Percentiles rank a stretch among this genome's conserved stretches.
phyloP scores from a whole-genome alignment of 106 monocot species.

The Allium cepa region DNA sequence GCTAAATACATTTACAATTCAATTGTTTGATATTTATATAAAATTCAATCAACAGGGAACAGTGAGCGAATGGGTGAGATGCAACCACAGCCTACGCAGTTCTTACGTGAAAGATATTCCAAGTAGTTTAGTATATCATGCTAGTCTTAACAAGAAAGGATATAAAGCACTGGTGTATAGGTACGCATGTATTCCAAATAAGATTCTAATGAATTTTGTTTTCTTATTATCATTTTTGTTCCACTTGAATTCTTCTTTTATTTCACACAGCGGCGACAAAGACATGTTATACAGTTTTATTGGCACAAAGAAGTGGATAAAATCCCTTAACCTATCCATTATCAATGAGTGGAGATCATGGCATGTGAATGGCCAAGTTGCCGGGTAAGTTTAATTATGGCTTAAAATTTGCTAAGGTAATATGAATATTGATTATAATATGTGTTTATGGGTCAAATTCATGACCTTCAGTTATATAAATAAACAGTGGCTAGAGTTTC shows the following conservation, averaged over 20 bases:
- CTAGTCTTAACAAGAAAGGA: constrained; percentile 24
- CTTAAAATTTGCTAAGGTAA: too few relatives aligned
- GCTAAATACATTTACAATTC: background rate
- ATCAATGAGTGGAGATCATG: constrained; percentile 41
- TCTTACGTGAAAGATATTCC: background rate
- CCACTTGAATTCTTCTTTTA: background rate
- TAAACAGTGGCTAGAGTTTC: too few relatives aligned
- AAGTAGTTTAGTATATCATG: constrained; percentile 18
- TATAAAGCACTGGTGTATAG: constrained; percentile 50
- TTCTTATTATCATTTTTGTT: background rate
- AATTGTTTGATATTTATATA: background rate
- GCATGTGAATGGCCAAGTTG: constrained; percentile 12
- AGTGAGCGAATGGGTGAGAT: constrained; percentile 11
- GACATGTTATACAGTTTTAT: constrained; percentile 22
- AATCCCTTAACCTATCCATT: constrained; percentile 26
- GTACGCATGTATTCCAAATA: background rate
- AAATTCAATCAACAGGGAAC: constrained; percentile 9
- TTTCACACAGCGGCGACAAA: constrained; percentile 31
- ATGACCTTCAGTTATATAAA: too few relatives aligned
- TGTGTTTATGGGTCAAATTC: too few relatives aligned
- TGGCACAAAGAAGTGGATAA: constrained; percentile 39
- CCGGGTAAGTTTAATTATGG: background rate
- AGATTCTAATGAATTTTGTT: background rate
- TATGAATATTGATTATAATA: too few relatives aligned
- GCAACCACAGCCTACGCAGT: constrained; percentile 6